Evolutionary conservation across 176 grass and related monocot species (phyloP), one percentile per base, ranked within the genome.

Genomic region (Aegilops bicornis): DNA sequence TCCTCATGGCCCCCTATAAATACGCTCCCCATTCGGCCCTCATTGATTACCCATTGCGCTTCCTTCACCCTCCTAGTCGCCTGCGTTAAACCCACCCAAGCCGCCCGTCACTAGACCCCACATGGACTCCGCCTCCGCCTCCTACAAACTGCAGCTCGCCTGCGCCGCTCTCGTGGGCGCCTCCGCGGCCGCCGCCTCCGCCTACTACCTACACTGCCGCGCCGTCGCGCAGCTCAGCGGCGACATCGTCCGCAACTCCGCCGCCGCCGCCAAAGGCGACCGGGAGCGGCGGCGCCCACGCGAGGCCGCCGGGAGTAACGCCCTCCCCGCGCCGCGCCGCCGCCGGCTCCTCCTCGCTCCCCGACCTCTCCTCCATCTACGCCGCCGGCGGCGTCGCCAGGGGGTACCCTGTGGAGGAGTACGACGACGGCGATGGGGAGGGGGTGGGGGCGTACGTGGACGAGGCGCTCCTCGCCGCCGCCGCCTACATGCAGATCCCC

Each of bases 141-240:
- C 89, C 64, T 96, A 98, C 88, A 89, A 84, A 35, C 69, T 96
- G 58, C 93, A 98, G 82, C 92, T 98, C 65, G 93, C 92, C 70
- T 75, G 94, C 87, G 94, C 94, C 79, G 97, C 90, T 36, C 90
- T 98, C 79, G 66, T 96, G 1, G 97, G 97, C 10, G 94, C 94
- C 66, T 88, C 94, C 76, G 82, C 90, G 77, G 88, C 94, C 27
- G 92, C 90, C 45, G 85, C 72, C 10, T 90, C 94, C 23, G 89
- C 87, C 43, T 98, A 96, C 92, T 98, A 94, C 87, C 87, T 96
- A 88, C 97, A 99, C 83, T 91, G 87, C 84, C 90, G 91, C 78
- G 81, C 92, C 83, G 85, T 99, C 88, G 77, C 79, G 19, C 85
- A 94, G 77, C 76, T 96, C n/a, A 71, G 91, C 27, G 87, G 82